A percentile compares a stretch with the other conserved stretches of the same genome.
Evolutionary conservation across 1,284 basidiomycete genomes (phyloP).

Genomic region (Singerocomus inundabilis): DNA sequence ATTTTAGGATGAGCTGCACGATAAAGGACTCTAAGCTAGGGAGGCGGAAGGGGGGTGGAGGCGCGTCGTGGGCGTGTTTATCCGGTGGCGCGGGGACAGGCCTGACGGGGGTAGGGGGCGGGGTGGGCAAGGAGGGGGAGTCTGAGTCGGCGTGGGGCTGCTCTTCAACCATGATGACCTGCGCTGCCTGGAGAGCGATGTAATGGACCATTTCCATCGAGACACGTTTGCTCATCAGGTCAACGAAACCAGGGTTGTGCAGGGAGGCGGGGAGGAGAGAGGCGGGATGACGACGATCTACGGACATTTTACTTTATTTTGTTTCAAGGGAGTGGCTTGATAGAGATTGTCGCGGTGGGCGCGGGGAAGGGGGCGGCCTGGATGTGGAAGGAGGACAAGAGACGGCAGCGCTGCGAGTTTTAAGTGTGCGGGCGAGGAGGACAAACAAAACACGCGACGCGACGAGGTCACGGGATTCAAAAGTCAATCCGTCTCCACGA

Average conservation of each 20-base stretch:
- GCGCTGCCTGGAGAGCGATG: constrained; percentile 65
- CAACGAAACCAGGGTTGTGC: constrained; percentile 77
- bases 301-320: constrained; percentile 27
- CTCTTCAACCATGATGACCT: constrained; percentile 63
- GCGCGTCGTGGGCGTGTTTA: constrained; percentile 35
- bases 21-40: constrained; percentile 89
- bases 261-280: constrained; percentile 66
- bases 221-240: constrained; percentile 75
- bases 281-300: constrained; percentile 53
- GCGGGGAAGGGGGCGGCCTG: neutral
- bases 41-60: constrained; percentile 42
- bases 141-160: constrained; percentile 31
- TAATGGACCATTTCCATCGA: constrained; percentile 80
- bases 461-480: constrained; percentile 29
- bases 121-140: constrained; percentile 42
- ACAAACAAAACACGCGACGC: constrained; percentile 25
- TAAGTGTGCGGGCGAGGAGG: constrained; percentile 3
- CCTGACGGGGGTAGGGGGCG: constrained; percentile 56
- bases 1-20: constrained; percentile 76
- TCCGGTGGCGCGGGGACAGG: constrained; percentile 38
- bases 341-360: constrained; percentile 29
- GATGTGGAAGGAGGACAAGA: no score
- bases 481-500: constrained; percentile 17
- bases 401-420: constrained; percentile 1
- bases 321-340: constrained; percentile 30